Evolutionary conservation across 2,329 filamentous ascomycete species (phyloP), one percentile per base, ranked within the genome.

Genomic region (Stachybotrys elegans): DNA sequence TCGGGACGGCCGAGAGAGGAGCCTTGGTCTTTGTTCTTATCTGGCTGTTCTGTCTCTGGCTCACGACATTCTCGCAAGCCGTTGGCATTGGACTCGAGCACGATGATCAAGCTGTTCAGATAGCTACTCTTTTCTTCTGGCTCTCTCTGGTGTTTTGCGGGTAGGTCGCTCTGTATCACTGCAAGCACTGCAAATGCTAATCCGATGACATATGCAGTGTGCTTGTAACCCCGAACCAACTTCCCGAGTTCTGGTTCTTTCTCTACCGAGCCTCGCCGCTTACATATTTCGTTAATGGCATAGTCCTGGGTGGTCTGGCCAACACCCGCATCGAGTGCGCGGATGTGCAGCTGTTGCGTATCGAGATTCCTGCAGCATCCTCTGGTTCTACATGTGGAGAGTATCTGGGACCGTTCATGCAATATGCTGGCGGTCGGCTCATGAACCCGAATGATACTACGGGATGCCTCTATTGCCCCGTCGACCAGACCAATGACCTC

Each of bases 211-310:
- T 17, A 22, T 27, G 13, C 51, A 69, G 77, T 67, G 79, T 86
- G 29, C 69, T 86, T 43, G 79, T 79, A 8, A 63, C 69, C 5
- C 81, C 81, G 1, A 59, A 58, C 2, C 63, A 68, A 3, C 71
- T 88, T 21, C 84, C 85, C 0, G 68, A 75, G 4, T 86, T 88
- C 69, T 88, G 85, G 84, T 78, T 79, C 49, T 86, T 84, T 70
- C 80, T 86, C 76, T 87, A 87, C 59, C 75, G 82, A 32, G 68
- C 84, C 45, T 84, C 79, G 1, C 84, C 86, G 1, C 81, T 89
- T 58, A 86, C 83, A 0, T 91, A 90, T 58, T 68, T 88, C 6
- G 75, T 87, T 39, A 71, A 74, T 22, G 81, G 78, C 4, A 75
- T 90, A 61, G 62, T 87, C 4, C 72, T 78, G 0, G 74, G 75